Percentiles rank a stretch among this genome's conserved stretches.
Evolutionary conservation across 306 rosid genomes (phyloP).

Genomic region (Benincasa hispida): DNA sequence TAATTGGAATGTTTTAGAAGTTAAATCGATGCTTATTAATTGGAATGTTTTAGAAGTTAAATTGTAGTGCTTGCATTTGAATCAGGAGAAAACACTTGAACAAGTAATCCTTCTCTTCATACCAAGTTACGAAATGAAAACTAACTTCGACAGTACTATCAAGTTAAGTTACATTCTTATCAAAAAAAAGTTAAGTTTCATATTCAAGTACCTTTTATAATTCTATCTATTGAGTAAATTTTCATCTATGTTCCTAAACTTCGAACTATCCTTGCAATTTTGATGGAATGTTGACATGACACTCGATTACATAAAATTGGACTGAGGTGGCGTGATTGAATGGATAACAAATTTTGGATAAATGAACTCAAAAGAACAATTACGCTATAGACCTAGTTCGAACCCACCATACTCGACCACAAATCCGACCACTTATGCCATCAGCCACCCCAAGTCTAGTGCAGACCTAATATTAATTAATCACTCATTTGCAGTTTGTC

Average conservation of each 20-base stretch:
- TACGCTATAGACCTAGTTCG: neutral
- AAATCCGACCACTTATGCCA: neutral
- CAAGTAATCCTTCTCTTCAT: neutral
- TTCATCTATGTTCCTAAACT: neutral
- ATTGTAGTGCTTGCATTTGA: neutral
- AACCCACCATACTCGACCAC: neutral
- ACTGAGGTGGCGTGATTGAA: neutral
- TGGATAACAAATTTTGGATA: neutral
- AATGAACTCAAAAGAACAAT: neutral
- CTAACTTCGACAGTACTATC: neutral
- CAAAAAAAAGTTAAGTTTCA: neutral
- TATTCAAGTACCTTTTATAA: neutral
- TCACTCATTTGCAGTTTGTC: neutral
- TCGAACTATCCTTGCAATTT: neutral
- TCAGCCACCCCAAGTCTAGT: neutral
- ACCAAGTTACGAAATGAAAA: neutral
- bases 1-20: neutral
- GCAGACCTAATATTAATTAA: neutral
- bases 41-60: neutral
- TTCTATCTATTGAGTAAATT: neutral
- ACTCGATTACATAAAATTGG: neutral
- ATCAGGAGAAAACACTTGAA: neutral
- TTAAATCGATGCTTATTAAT: neutral
- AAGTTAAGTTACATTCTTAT: too few species aligned
- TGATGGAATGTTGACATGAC: neutral